These are phyloP conservation scores for Diplodia mutila DNA, from an alignment of 2,329 filamentous ascomycete genomes.

Conservation along the genomic window DNA sequence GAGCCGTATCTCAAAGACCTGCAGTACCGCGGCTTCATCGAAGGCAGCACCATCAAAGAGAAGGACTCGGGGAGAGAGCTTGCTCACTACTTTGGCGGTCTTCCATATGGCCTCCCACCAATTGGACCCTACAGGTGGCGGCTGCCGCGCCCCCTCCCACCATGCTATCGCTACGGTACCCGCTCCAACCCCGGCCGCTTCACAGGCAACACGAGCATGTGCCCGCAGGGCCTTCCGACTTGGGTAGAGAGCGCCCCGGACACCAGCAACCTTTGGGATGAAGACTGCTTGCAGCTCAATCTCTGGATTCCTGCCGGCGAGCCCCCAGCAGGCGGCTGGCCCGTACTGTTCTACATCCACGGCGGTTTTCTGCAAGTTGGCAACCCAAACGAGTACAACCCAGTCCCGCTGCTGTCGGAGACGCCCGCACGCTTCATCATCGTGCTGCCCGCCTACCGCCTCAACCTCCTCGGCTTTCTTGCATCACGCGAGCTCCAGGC, in stretches of 20 bases:
- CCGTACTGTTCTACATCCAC: slow-evolving; percentile 62
- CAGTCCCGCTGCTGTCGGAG: slow-evolving; percentile 53
- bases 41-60: slow-evolving; percentile 52
- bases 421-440: slow-evolving; percentile 55
- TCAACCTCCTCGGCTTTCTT: slow-evolving; percentile 62
- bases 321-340: slow-evolving; percentile 55
- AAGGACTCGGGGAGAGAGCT: slow-evolving; percentile 38
- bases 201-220: slow-evolving; percentile 47
- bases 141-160: slow-evolving; percentile 51
- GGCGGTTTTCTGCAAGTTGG: slow-evolving; percentile 63
- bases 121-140: slow-evolving; percentile 54
- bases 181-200: slow-evolving; percentile 52
- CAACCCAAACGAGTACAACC: slow-evolving; percentile 52
- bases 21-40: slow-evolving; percentile 52
- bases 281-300: slow-evolving; percentile 62
- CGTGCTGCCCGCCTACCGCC: slow-evolving; percentile 60
- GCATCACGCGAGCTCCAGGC: slow-evolving; percentile 53
- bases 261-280: slow-evolving; percentile 45
- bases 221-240: slow-evolving; percentile 50
- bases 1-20: slow-evolving; percentile 42
- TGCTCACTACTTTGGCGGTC: slow-evolving; percentile 58
- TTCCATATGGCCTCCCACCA: slow-evolving; percentile 60
- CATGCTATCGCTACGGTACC: slow-evolving; percentile 57
- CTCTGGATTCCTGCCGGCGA: slow-evolving; percentile 57
- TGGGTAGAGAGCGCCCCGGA: slow-evolving; percentile 15